Percentiles rank a stretch among this genome's conserved stretches.
phyloP scores from a whole-genome alignment of 2,329 filamentous ascomycete genomes.

The Aspergillus sp. region DNA sequence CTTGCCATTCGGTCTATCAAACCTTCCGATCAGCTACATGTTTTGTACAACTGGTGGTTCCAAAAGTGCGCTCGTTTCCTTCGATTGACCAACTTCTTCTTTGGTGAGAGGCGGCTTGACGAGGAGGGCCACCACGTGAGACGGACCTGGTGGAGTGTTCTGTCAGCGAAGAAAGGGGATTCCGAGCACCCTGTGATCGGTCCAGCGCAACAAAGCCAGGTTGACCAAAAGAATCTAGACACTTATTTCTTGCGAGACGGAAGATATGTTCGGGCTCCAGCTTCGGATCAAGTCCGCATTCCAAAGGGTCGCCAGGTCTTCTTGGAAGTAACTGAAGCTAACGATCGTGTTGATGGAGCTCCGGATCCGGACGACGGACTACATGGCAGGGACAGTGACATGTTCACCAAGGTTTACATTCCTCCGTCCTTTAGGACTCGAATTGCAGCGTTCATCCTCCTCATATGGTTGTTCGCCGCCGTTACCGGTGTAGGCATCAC shows the following conservation, averaged over 20 bases:
- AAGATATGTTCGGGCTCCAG: slow-evolving; percentile 83
- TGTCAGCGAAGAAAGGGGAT: slow-evolving; percentile 35
- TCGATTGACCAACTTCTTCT: slow-evolving; percentile 86
- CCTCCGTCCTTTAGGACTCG: slow-evolving; percentile 79
- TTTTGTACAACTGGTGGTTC: slow-evolving; percentile 96
- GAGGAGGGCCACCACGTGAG: slow-evolving; percentile 70
- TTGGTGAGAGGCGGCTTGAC: slow-evolving; percentile 73
- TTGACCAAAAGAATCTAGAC: slow-evolving; percentile 37
- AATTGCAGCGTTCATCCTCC: slow-evolving; percentile 78
- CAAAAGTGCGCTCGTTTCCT: slow-evolving; percentile 74
- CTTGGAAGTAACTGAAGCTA: slow-evolving; percentile 65
- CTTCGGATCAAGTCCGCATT: slow-evolving; percentile 90
- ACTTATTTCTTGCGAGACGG: slow-evolving; percentile 64
- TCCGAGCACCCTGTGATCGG: slow-evolving; percentile 29
- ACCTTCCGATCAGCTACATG: slow-evolving; percentile 76
- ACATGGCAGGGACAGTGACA: slow-evolving; percentile 55
- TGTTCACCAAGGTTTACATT: slow-evolving; percentile 71
- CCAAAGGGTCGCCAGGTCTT: slow-evolving; percentile 81
- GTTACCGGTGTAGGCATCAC: slow-evolving; percentile 80
- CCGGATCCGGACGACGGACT: slow-evolving; percentile 51
- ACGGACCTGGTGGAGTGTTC: slow-evolving; percentile 51
- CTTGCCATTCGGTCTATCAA: slow-evolving; percentile 78
- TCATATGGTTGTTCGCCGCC: slow-evolving; percentile 91
- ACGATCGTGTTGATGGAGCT: slow-evolving; percentile 60
- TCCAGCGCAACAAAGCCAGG: slow-evolving; percentile 21